These are phyloP conservation scores for Bryoerythrophyllum caledonicum DNA, from an alignment of 225 moss, liverwort and hornwort species.

Conservation along the genomic window DNA sequence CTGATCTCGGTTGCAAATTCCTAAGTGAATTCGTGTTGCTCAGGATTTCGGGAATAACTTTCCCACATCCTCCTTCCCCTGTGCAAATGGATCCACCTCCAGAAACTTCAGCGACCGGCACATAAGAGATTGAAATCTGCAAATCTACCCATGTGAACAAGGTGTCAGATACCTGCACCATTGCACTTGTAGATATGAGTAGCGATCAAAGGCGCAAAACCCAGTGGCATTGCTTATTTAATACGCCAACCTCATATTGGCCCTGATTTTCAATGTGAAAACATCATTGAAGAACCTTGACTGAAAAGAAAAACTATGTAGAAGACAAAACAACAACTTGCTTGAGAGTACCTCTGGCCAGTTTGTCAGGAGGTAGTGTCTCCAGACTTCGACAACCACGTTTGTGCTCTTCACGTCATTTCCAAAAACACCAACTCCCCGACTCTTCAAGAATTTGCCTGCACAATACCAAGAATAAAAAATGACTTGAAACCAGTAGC, in stretches of 20 bases:
- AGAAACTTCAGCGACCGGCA: background rate
- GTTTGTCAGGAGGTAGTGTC: constrained; percentile 90
- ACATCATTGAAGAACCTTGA: background rate
- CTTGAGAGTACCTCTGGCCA: constrained; percentile 71
- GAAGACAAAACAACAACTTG: constrained; percentile 3
- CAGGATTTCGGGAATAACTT: constrained; percentile 80
- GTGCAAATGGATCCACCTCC: constrained; percentile 16
- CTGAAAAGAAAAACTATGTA: background rate
- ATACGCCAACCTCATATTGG: background rate
- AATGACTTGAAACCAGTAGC: background rate
- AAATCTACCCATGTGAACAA: constrained; percentile 85
- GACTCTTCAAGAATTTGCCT: constrained; percentile 97
- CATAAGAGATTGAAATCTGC: constrained; percentile 44
- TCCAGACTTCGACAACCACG: constrained; percentile 91
- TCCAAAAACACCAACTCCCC: constrained; percentile 94
- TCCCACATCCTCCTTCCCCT: constrained; percentile 87
- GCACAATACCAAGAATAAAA: constrained; percentile 1
- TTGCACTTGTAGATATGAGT: background rate
- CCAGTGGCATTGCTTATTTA: background rate
- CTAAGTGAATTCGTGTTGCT: constrained; percentile 67
- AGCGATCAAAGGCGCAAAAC: constrained; percentile 17
- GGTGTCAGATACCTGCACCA: constrained; percentile 61
- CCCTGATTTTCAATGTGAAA: background rate
- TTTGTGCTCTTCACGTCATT: constrained; percentile 86
- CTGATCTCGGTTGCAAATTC: constrained; percentile 62